A percentile compares a stretch with the other conserved stretches of the same genome.
Conservation (phyloP, 2,329 filamentous ascomycete genomes). For the Verticillium klebahnii region DNA sequence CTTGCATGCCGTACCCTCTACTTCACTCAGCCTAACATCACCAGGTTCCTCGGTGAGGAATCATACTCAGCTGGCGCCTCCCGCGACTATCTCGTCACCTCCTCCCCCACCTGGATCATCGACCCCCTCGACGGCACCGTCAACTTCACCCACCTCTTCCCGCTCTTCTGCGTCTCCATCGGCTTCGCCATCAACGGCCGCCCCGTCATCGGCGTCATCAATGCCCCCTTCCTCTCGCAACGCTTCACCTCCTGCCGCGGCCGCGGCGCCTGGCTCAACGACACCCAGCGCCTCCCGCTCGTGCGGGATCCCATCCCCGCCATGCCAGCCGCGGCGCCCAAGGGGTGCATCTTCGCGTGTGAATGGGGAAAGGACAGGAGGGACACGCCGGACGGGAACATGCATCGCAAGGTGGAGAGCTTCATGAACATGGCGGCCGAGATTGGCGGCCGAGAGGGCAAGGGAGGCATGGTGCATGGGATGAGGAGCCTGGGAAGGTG, state of each 20-base stretch:
- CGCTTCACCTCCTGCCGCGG: constrained; percentile 65
- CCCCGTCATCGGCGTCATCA: constrained; percentile 66
- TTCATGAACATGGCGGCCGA: constrained; percentile 74
- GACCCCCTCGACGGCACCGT: constrained; percentile 78
- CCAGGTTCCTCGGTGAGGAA: constrained; percentile 72
- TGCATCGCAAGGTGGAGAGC: constrained; percentile 67
- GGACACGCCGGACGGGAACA: constrained; percentile 61
- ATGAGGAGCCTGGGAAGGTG: constrained; percentile 62
- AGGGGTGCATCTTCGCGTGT: constrained; percentile 67
- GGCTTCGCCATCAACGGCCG: constrained; percentile 56
- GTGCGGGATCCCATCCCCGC: constrained; percentile 58
- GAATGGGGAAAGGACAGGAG: constrained; percentile 77
- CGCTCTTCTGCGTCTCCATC: constrained; percentile 78
- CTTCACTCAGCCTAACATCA: neutral
- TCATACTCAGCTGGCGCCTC: constrained; percentile 65
- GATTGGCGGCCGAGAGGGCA: constrained; percentile 54
- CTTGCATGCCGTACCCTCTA: neutral
- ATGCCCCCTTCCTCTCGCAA: constrained; percentile 65
- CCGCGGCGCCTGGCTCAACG: constrained; percentile 65
- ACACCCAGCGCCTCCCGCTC: constrained; percentile 58
- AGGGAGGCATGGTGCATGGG: constrained; percentile 76
- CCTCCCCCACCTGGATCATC: constrained; percentile 67
- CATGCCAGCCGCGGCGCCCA: constrained; percentile 59
- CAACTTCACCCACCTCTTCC: constrained; percentile 76
- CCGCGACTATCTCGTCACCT: constrained; percentile 61